Base-by-base conservation (phyloP, 306 rosid genomes). In the Psophocarpus tetragonolobus region DNA sequence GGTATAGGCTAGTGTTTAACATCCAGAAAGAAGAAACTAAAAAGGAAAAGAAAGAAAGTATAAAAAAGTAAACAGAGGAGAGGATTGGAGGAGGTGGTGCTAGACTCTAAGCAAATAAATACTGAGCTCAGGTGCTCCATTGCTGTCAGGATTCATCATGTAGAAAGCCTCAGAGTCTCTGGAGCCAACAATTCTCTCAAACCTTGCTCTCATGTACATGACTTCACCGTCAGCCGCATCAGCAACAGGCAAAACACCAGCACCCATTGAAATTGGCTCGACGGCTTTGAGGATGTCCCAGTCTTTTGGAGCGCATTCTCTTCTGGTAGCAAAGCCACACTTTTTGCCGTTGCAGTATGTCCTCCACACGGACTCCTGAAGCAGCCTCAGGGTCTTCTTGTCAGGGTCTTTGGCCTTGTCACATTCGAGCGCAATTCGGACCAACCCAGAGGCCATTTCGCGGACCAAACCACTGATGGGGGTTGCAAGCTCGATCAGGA, bases 381-480 rank as follows among this genome's bases (percentile, higher is more conserved):
- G 89, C 70, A 96, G 64, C 50, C 91, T 88, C 85, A 56, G 32
- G 17, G 33, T 53, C 44, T 78, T 84, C 71, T 85, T 82, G 54
- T 81, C 87, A 29, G 80, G 77, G 5, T 86, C 90, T 68, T 82
- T 90, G 35, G 63, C 90, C 56, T 86, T 89, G 44, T 96, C 97
- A 58, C 99, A 96, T 65, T 96, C 99, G 73, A 96, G 79, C 1
- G 98, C 99, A 50, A 96, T 96, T 86, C 99, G 70, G 24, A 96
- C 99, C 50, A 96, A 80, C 82, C 99, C 99, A 24, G 99, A 93
- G 2, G 98, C 99, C 99, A 96, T 92, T 89, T 96, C 99, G n/a
- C 89, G 88, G 51, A 96, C 99, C 81, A 96, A 62, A 32, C 92
- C 96, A 54, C 92, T 90, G 0, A 96, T 93, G 9, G 99, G 99